phyloP scores from a whole-genome alignment of 1,139 yeast genomes.

The Taphrina wiesneri region DNA sequence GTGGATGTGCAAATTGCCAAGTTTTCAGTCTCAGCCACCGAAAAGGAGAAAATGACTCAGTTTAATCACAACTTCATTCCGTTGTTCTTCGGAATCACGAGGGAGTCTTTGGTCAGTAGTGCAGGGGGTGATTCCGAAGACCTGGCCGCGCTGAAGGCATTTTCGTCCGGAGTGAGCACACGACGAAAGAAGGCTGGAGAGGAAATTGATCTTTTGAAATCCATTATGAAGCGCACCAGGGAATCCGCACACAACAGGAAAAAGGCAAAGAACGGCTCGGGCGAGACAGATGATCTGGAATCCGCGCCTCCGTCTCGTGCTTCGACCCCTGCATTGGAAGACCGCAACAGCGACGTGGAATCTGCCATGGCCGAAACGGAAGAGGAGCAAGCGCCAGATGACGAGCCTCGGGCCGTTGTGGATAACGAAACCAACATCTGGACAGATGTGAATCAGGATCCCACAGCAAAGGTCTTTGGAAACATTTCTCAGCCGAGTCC shows the following conservation, averaged over 20 bases:
- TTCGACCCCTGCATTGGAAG: conserved; percentile 29
- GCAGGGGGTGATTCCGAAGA: conserved; percentile 25
- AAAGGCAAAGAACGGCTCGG: conserved; percentile 42
- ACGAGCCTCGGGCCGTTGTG: conserved; percentile 44
- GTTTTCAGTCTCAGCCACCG: conserved; percentile 71
- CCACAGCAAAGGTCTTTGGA: conserved; percentile 38
- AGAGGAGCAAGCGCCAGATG: conserved; percentile 51
- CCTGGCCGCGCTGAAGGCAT: conserved; percentile 11
- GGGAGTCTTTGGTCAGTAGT: conserved; percentile 15
- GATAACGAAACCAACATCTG: conserved; percentile 68
- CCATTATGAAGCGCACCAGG: conserved; percentile 55
- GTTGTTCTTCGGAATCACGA: conserved; percentile 62
- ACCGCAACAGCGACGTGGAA: conserved; percentile 12
- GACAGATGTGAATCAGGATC: conserved; percentile 48
- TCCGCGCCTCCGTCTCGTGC: conserved; percentile 28
- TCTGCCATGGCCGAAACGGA: conserved; percentile 52
- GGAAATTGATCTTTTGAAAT: conserved; percentile 20
- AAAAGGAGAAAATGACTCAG: conserved; percentile 72
- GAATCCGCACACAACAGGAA: conserved; percentile 48
- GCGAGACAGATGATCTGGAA: conserved; percentile 44
- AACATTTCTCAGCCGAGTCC: conserved; percentile 34
- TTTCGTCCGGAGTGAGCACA: conserved; percentile 27
- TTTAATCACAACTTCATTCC: conserved; percentile 71
- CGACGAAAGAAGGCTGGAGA: conserved; percentile 31
- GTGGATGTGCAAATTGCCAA: conserved; percentile 71